Conservation (phyloP, 768 basidiomycete genomes). For the Hygrophorus russula region DNA sequence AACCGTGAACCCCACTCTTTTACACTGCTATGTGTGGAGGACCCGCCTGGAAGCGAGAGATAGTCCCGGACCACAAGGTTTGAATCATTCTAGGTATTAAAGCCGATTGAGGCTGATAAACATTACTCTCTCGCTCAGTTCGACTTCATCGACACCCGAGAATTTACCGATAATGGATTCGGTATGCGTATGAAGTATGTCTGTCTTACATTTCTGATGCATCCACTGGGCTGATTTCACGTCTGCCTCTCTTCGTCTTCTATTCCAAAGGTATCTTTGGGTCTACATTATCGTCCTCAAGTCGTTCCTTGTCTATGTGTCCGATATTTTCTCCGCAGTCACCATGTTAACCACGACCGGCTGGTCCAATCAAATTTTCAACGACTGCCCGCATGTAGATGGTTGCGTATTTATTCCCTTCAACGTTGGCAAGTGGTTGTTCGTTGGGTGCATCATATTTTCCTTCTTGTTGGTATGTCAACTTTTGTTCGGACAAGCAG, state of each 20-base stretch:
- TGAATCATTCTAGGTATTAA: slow-evolving; percentile 8
- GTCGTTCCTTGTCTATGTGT: slow-evolving; percentile 91
- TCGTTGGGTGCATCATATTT: slow-evolving; percentile 96
- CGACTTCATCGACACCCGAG: slow-evolving; percentile 90
- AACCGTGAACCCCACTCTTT: slow-evolving; percentile 12
- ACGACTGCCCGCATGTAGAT: slow-evolving; percentile 47
- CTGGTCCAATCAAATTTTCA: slow-evolving; percentile 90
- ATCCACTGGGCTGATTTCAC: neutral
- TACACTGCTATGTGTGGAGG: slow-evolving; percentile 49
- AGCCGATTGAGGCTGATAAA: neutral
- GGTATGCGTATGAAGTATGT: slow-evolving; percentile 78
- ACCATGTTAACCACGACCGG: slow-evolving; percentile 88
- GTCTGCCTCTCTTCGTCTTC: neutral
- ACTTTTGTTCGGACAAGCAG: neutral
- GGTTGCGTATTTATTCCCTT: slow-evolving; percentile 85
- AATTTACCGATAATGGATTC: slow-evolving; percentile 84
- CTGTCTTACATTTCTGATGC: neutral
- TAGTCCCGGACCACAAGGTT: slow-evolving; percentile 97
- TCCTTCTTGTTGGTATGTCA: slow-evolving; percentile 83
- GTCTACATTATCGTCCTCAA: slow-evolving; percentile 90
- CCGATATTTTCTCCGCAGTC: slow-evolving; percentile 95
- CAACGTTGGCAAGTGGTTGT: slow-evolving; percentile 87
- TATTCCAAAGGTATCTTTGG: slow-evolving; percentile 67
- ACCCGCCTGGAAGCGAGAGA: slow-evolving; percentile 92
- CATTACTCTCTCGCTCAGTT: slow-evolving; percentile 41